Base-by-base conservation (phyloP, 1,139 yeast species). In the Pichia sp. region DNA sequence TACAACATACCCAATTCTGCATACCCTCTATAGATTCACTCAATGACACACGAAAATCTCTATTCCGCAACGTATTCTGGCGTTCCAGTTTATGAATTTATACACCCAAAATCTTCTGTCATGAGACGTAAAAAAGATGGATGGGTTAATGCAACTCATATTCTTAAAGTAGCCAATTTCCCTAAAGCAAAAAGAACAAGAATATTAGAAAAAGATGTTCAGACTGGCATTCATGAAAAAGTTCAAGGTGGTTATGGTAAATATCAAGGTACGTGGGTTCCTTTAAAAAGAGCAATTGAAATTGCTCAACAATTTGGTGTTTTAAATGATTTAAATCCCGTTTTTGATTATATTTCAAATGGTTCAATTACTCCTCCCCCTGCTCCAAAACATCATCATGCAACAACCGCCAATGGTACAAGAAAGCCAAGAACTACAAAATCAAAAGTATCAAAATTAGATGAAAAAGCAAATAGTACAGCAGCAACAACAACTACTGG, bases 111-210 rank as follows among this genome's bases (percentile, higher is more conserved):
- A 40, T 84, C 88, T 23, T 89, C 96, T 9, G 87, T 91, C 20
- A 91, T 91, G 98, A 78, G 96, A 61, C 70, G 97, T 47, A 80
- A 86, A 51, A 70, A 73, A 33, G 97, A 91, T 60, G 88, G 87
- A 45, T 88, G 96, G 95, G 94, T 89, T 41, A 91, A 91, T 65
- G 97, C 97, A n/a, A 91, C 98, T 20, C 97, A 91, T 64, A 88
- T 91, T 36, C 70, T 91, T 46, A 89, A 91, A 61, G 89, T 93
- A 37, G 96, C 97, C 40, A 84, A 87, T 57, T 88, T 89, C 59
- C 95, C 96, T 48, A 89, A 89, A 62, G 95, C 96, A 2, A 87
- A 84, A 60, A 69, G 97, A 56, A 89, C 96, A 11, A 79, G 94
- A 57, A 88, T 88, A 49, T 72, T 89, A 53, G 97, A 91, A 57